phyloP scores from a whole-genome alignment of 1,284 basidiomycete species.

The Flammula alnicola region DNA sequence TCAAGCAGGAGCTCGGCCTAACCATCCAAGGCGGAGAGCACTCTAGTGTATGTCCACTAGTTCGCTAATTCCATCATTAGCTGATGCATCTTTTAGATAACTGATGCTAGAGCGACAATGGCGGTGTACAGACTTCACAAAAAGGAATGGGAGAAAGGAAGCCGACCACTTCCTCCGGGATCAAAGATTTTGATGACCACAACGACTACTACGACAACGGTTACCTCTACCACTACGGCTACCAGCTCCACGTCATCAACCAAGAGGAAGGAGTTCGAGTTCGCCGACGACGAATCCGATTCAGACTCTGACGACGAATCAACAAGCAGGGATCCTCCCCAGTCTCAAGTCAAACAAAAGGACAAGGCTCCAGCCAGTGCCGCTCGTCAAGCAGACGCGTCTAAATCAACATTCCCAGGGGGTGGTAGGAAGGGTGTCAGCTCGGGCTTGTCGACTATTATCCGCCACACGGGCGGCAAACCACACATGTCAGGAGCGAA shows the following conservation, averaged over 20 bases:
- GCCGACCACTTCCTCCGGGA: slow-evolving; percentile 10
- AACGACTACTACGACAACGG: slow-evolving; percentile 13
- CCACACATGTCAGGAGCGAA: slow-evolving; percentile 8
- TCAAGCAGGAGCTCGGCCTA: slow-evolving; percentile 81
- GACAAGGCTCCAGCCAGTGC: slow-evolving; percentile 5
- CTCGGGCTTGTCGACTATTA: slow-evolving; percentile 71
- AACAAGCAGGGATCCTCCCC: background rate
- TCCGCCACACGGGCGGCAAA: slow-evolving; percentile 26
- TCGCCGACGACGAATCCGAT: slow-evolving; percentile 28
- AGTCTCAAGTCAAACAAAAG: slow-evolving; percentile 3
- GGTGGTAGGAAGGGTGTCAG: slow-evolving; percentile 72
- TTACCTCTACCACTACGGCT: slow-evolving; percentile 4
- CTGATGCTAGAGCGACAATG: slow-evolving; percentile 96
- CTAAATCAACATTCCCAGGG: slow-evolving; percentile 43
- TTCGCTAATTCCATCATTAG: slow-evolving; percentile 8
- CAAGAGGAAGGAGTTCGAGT: slow-evolving; percentile 29
- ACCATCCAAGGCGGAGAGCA: slow-evolving; percentile 91
- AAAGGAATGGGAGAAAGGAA: slow-evolving; percentile 78
- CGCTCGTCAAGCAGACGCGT: slow-evolving; percentile 4
- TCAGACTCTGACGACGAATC: slow-evolving; percentile 26
- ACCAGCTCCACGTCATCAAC: slow-evolving; percentile 10
- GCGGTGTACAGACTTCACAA: slow-evolving; percentile 90
- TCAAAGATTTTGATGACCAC: too few species aligned
- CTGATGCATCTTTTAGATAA: slow-evolving; percentile 58
- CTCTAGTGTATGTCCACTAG: slow-evolving; percentile 65